phyloP scores from a whole-genome alignment of 192 early-diverging fungal genomes.

The Coemansia sp. region DNA sequence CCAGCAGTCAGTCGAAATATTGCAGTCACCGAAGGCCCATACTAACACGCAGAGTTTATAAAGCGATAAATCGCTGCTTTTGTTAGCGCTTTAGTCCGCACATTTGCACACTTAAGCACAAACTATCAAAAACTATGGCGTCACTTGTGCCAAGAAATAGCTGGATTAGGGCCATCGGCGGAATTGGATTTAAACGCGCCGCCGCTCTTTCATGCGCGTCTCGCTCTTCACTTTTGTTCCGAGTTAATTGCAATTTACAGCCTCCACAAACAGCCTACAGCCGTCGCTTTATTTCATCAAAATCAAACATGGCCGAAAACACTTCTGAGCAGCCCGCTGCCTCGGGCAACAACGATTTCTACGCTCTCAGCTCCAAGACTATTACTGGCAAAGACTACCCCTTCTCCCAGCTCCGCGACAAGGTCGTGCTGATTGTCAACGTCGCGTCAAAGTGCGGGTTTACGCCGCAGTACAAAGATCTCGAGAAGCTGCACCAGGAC shows the following conservation, averaged over 20 bases:
- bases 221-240: neutral
- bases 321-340: conserved; percentile 1
- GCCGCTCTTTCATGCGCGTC: neutral
- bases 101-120: neutral
- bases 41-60: neutral
- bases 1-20: too few species aligned
- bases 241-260: neutral
- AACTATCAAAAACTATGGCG: neutral
- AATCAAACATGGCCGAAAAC: conserved; percentile 16
- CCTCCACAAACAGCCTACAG: neutral
- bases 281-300: neutral
- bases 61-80: neutral
- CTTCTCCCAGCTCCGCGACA: conserved; percentile 63
- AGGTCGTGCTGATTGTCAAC: conserved; percentile 86
- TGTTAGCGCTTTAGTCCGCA: neutral
- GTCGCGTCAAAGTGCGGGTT: conserved; percentile 91
- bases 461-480: conserved; percentile 73
- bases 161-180: neutral
- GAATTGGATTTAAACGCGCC: neutral
- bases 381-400: conserved; percentile 55
- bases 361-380: conserved; percentile 55
- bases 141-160: neutral
- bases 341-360: conserved; percentile 49
- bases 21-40: neutral
- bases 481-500: conserved; percentile 68